Conservation (phyloP, 1,284 basidiomycete genomes). For the Melampsora americana region DNA sequence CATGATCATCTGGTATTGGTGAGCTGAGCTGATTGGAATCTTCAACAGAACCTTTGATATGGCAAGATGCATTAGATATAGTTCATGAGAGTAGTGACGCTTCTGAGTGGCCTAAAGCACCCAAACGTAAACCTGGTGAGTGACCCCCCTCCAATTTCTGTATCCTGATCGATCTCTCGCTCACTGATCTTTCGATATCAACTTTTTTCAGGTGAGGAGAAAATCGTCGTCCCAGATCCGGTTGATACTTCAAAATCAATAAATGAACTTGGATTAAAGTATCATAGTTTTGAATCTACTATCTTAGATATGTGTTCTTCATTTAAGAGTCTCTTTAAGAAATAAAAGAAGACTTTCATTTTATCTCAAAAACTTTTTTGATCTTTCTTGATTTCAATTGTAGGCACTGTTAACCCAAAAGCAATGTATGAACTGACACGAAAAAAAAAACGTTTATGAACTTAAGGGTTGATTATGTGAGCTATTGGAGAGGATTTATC, state of each 20-base stretch:
- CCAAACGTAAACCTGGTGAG: neutral
- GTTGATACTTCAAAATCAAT: neutral
- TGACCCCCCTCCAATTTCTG: neutral
- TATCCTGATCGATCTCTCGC: no score
- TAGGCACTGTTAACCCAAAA: no score
- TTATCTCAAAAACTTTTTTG: no score
- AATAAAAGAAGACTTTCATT: neutral
- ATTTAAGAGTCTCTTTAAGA: neutral
- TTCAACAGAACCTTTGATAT: neutral
- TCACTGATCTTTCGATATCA: no score
- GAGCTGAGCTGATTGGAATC: neutral
- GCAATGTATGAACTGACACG: no score
- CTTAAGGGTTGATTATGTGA: no score
- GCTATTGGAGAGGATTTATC: no score
- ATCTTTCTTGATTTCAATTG: no score
- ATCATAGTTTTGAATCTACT: neutral
- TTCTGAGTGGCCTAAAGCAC: neutral
- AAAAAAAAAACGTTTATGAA: no score
- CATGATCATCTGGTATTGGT: no score
- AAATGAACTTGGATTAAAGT: neutral
- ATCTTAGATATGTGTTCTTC: neutral
- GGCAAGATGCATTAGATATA: slow-evolving; percentile 1
- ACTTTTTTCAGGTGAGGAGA: no score
- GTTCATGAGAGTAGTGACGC: neutral
- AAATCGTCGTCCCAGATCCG: no score